Evolutionary conservation across 495 filamentous ascomycete species (phyloP).

Genomic region (Thozetella sp.): DNA sequence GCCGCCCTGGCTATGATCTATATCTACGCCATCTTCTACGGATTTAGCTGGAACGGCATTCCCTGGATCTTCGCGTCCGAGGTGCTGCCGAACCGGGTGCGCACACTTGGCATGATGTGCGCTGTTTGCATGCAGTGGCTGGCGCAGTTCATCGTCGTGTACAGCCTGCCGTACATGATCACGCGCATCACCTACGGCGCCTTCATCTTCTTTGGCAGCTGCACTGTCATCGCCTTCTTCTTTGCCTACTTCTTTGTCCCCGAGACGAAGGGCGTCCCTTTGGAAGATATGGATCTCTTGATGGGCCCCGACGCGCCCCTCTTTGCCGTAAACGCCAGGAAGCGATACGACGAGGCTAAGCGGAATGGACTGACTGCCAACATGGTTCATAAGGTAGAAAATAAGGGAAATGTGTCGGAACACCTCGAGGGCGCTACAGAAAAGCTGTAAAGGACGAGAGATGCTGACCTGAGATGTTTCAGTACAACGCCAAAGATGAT

Average conservation of each 20-base stretch:
- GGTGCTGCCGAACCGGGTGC: constrained; percentile 62
- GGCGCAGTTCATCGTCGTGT: constrained; percentile 73
- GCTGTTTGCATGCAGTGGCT: constrained; percentile 75
- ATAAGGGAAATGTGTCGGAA: no score
- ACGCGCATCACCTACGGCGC: constrained; percentile 68
- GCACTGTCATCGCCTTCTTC: constrained; percentile 67
- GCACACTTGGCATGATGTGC: constrained; percentile 67
- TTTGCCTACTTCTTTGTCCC: constrained; percentile 60
- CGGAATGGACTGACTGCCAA: constrained; percentile 21
- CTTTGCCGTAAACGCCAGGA: background rate
- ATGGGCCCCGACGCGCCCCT: constrained; percentile 30
- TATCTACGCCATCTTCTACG: constrained; percentile 77
- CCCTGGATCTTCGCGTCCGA: constrained; percentile 69
- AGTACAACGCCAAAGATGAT: no score
- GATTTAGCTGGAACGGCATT: constrained; percentile 73
- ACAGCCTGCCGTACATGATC: constrained; percentile 79
- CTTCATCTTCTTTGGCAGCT: constrained; percentile 76
- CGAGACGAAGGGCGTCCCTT: constrained; percentile 51
- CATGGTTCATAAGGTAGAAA: no score
- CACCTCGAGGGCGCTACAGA: no score
- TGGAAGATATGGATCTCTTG: constrained; percentile 57
- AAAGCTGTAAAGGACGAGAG: no score
- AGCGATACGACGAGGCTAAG: constrained; percentile 26
- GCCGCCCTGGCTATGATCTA: constrained; percentile 79
- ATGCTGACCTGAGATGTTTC: no score